phyloP scores from a whole-genome alignment of 306 rosid species.

The Acacia acuminata region DNA sequence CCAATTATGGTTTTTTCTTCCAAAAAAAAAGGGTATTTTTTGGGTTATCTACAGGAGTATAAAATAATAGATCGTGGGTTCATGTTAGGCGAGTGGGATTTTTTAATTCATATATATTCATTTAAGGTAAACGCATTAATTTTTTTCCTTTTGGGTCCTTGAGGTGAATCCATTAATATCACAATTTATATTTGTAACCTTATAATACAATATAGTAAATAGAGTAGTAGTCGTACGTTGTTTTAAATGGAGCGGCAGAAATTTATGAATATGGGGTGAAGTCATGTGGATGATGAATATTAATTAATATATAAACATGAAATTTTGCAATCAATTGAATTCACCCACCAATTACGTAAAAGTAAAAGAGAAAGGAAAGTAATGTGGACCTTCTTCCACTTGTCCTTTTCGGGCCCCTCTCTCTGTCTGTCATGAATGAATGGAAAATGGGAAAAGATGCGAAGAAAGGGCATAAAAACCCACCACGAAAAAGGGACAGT shows the following conservation, averaged over 20 bases:
- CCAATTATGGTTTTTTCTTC: neutral
- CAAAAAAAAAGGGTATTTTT: neutral
- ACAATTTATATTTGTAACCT: neutral
- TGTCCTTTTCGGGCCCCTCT: constrained; percentile 28
- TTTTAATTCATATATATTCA: too few species aligned
- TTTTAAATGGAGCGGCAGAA: neutral
- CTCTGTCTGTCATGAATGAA: constrained; percentile 26
- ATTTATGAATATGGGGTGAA: neutral
- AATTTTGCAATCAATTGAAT: neutral
- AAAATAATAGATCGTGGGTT: neutral
- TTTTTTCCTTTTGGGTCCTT: neutral
- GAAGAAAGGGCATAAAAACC: constrained; percentile 37
- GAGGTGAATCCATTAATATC: neutral
- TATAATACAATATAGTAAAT: neutral
- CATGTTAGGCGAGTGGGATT: neutral
- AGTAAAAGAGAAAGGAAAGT: constrained; percentile 18
- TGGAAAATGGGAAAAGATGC: constrained; percentile 32
- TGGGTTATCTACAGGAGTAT: neutral
- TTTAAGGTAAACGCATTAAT: too few species aligned
- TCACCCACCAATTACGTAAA: constrained; percentile 19
- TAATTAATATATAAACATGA: neutral
- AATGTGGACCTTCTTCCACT: constrained; percentile 26
- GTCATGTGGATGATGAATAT: neutral
- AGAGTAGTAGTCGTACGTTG: too few species aligned
- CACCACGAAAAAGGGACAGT: constrained; percentile 24